phyloP scores from a whole-genome alignment of 2,329 filamentous ascomycete species.

The Dryadomyces quercivorus region DNA sequence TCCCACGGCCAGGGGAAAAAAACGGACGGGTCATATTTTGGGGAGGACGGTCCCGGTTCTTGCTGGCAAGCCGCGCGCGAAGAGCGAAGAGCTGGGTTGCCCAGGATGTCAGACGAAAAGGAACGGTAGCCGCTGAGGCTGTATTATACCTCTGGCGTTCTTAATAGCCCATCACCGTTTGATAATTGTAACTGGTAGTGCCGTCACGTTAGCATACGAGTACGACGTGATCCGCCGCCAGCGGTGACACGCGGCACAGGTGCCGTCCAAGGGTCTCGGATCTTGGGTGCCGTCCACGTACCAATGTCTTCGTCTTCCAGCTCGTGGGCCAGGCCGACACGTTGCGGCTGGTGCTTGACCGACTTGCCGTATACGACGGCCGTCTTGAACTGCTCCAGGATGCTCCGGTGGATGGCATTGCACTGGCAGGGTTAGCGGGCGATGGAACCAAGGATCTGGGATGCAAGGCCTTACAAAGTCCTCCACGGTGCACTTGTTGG shows the following conservation, averaged over 20 bases:
- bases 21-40: neutral
- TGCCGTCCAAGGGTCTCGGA: too few relatives aligned
- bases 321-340: constrained; percentile 83
- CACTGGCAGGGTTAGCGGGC: constrained; percentile 44
- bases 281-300: constrained; percentile 32
- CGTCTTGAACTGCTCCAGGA: constrained; percentile 88
- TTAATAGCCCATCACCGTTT: constrained; percentile 41
- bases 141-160: too few relatives aligned
- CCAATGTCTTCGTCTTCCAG: constrained; percentile 95
- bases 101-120: too few relatives aligned
- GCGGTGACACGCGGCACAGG: neutral
- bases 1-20: neutral
- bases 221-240: too few relatives aligned
- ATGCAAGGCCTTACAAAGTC: constrained; percentile 68
- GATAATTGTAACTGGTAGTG: constrained; percentile 46
- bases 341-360: constrained; percentile 96
- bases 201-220: constrained; percentile 16
- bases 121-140: too few relatives aligned
- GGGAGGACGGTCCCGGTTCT: neutral
- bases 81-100: neutral
- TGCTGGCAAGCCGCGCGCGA: neutral
- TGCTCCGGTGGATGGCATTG: constrained; percentile 92
- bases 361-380: constrained; percentile 96
- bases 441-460: neutral
- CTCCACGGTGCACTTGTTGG: constrained; percentile 77